A percentile compares a stretch with the other conserved stretches of the same genome.
Evolutionary conservation across 768 basidiomycete genomes (phyloP).

Genomic region (Kwoniella shandongensis): DNA sequence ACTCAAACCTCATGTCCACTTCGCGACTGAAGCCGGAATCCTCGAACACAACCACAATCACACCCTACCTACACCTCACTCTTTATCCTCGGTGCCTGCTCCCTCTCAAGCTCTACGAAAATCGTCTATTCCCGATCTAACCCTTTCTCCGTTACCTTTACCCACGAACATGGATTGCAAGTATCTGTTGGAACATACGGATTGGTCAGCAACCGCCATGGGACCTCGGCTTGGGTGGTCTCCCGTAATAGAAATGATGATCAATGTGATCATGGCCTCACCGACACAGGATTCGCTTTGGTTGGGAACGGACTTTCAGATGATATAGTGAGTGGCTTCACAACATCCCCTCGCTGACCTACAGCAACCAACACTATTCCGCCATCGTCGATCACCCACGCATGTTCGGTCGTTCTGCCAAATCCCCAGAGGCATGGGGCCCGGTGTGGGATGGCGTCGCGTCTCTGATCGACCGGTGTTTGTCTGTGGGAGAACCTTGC

Average conservation of each 20-base stretch:
- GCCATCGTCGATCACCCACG: constrained; percentile 25
- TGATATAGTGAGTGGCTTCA: constrained; percentile 40
- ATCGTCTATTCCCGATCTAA: background rate
- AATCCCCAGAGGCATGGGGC: constrained; percentile 21
- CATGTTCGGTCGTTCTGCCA: constrained; percentile 23
- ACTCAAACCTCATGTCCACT: background rate
- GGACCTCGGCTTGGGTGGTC: constrained; percentile 35
- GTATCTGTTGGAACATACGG: constrained; percentile 20
- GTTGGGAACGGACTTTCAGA: constrained; percentile 32
- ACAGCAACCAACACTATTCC: constrained; percentile 26
- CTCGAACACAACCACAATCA: too few species aligned
- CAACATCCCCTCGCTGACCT: background rate
- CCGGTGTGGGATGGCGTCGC: constrained; percentile 27
- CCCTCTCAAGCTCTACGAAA: background rate
- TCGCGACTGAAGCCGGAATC: background rate
- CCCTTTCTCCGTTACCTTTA: background rate
- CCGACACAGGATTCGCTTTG: constrained; percentile 37
- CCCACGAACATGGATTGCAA: constrained; percentile 12
- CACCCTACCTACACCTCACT: background rate
- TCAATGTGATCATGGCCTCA: constrained; percentile 20
- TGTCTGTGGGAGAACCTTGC: constrained; percentile 12
- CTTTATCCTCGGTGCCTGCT: background rate
- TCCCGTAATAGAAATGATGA: constrained; percentile 25
- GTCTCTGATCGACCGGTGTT: constrained; percentile 19
- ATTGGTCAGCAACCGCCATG: constrained; percentile 35